These are phyloP conservation scores for Yamadazyma endophytica DNA, from an alignment of 805 yeast species.

Conservation along the genomic window DNA sequence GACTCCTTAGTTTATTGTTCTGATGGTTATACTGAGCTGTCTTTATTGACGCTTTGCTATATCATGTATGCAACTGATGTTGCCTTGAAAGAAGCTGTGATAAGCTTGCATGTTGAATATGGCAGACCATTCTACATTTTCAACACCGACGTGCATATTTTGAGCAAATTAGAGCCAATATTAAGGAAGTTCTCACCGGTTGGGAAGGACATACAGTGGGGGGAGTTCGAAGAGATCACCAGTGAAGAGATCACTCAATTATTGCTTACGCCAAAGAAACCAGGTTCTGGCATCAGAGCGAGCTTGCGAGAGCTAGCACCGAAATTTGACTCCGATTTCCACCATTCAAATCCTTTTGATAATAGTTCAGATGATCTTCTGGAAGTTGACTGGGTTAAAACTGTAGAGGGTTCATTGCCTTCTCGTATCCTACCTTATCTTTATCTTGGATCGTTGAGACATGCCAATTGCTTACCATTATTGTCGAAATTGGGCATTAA, in stretches of 20 bases:
- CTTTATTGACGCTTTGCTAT: slow-evolving; percentile 68
- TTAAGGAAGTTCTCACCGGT: slow-evolving; percentile 59
- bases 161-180: slow-evolving; percentile 61
- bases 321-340: slow-evolving; percentile 16
- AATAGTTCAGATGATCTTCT: too few relatives aligned
- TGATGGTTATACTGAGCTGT: slow-evolving; percentile 91
- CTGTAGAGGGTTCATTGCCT: slow-evolving; percentile 68
- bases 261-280: slow-evolving; percentile 17
- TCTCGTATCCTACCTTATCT: slow-evolving; percentile 79
- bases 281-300: too few relatives aligned
- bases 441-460: slow-evolving; percentile 78
- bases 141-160: slow-evolving; percentile 64
- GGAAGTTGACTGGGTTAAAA: slow-evolving; percentile 32
- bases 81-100: slow-evolving; percentile 58
- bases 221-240: slow-evolving; percentile 24
- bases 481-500: slow-evolving; percentile 63
- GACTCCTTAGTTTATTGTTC: slow-evolving; percentile 68
- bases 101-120: slow-evolving; percentile 56
- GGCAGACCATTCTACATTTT: slow-evolving; percentile 84
- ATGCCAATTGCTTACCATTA: slow-evolving; percentile 70
- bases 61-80: slow-evolving; percentile 64
- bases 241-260: slow-evolving; percentile 31
- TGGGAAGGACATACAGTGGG: slow-evolving; percentile 20
- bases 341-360: slow-evolving; percentile 6
- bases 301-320: too few relatives aligned